A percentile compares a stretch with the other conserved stretches of the same genome.
phyloP scores from a whole-genome alignment of 208 protist species.

The Acanthamoeba healyi region DNA sequence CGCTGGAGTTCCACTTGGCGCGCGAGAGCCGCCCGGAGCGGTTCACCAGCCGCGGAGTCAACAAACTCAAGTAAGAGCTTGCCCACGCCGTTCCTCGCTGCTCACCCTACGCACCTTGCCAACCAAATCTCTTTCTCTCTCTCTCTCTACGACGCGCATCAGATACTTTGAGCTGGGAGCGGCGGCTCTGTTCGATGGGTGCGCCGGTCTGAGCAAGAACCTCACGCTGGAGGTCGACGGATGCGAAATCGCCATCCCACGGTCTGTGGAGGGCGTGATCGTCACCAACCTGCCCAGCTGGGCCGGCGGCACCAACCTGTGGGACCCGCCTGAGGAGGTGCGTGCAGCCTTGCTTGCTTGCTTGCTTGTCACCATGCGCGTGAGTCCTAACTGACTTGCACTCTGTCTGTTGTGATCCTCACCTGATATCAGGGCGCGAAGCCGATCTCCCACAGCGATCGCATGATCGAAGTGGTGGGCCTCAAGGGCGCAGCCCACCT shows the following conservation, averaged over 20 bases:
- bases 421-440: not conserved
- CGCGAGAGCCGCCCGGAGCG: constrained; percentile 82
- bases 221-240: constrained; percentile 70
- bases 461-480: constrained; percentile 74
- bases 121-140: too few relatives aligned
- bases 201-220: not conserved
- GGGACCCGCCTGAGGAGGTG: constrained; percentile 73
- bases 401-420: too few relatives aligned
- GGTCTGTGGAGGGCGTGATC: constrained; percentile 82
- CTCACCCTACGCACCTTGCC: too few relatives aligned
- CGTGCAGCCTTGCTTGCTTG: too few relatives aligned
- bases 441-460: constrained; percentile 73
- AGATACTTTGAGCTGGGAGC: constrained; percentile 9
- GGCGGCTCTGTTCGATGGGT: constrained; percentile 7
- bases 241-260: not conserved
- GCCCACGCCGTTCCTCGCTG: too few relatives aligned
- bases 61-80: constrained; percentile 89
- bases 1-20: constrained; percentile 85
- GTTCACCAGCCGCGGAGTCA: constrained; percentile 82
- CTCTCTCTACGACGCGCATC: too few relatives aligned
- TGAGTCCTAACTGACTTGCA: not conserved
- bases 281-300: constrained; percentile 85
- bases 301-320: constrained; percentile 82
- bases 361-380: not conserved
- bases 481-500: constrained; percentile 76